A percentile compares a stretch with the other conserved stretches of the same genome.
Conservation (phyloP, 805 yeast genomes). For the Teunomyces gatunensis region DNA sequence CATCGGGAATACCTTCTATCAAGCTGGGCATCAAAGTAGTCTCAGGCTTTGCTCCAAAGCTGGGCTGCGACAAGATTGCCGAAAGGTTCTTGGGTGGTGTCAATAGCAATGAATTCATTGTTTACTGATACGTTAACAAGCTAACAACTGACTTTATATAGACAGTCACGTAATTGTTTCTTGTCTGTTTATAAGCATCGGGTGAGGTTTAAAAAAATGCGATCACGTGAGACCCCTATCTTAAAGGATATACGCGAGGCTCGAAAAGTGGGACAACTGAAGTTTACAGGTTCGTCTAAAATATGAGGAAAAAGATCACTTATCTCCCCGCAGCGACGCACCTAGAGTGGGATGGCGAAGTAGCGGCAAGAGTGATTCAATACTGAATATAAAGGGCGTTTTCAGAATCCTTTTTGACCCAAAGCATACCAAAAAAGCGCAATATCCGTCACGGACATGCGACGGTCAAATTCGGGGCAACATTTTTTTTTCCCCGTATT, state of each 20-base stretch:
- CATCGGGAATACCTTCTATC: conserved; percentile 66
- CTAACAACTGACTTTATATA: background rate
- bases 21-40: conserved; percentile 38
- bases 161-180: background rate
- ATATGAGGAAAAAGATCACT: background rate
- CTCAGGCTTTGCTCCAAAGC: conserved; percentile 12
- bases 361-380: no score
- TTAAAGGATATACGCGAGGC: background rate
- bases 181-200: background rate
- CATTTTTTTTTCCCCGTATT: no score
- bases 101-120: background rate
- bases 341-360: background rate
- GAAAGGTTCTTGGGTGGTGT: conserved; percentile 19
- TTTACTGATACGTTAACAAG: background rate
- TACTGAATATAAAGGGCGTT: no score
- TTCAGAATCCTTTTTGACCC: no score
- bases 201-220: background rate
- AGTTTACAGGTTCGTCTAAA: background rate
- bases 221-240: background rate
- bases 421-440: no score
- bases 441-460: no score
- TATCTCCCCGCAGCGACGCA: background rate
- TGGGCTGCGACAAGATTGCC: conserved; percentile 11
- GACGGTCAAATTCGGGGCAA: no score
- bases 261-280: background rate